phyloP scores from a whole-genome alignment of 2,329 filamentous ascomycete genomes.

The Aureobasidium lini region DNA sequence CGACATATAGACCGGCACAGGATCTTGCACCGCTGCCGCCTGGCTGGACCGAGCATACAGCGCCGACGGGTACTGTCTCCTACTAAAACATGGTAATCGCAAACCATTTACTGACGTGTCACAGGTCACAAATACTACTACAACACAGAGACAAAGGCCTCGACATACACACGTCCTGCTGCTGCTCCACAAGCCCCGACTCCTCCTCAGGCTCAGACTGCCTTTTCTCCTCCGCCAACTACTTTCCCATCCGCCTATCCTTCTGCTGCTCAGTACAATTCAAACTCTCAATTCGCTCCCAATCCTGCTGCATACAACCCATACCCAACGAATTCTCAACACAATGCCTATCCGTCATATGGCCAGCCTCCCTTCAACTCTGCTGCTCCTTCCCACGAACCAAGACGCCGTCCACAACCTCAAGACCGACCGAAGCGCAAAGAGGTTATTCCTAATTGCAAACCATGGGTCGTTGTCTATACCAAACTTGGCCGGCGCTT shows the following conservation, averaged over 20 bases:
- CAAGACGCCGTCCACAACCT: conserved; percentile 60
- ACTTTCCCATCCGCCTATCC: background rate
- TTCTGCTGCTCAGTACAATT: background rate
- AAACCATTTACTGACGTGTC: background rate
- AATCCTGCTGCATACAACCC: background rate
- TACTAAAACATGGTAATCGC: background rate
- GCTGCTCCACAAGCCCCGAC: background rate
- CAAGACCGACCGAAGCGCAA: conserved; percentile 75
- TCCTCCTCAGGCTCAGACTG: conserved; percentile 16
- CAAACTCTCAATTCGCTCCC: background rate
- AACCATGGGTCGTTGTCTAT: conserved; percentile 86
- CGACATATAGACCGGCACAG: conserved; percentile 60
- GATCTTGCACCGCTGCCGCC: conserved; percentile 54
- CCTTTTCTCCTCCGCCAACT: conserved; percentile 2
- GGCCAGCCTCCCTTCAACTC: background rate
- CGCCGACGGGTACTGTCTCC: conserved; percentile 54
- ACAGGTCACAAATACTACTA: conserved; percentile 72
- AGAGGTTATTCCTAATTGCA: conserved; percentile 68
- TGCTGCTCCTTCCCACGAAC: conserved; percentile 24
- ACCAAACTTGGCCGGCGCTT: conserved; percentile 87
- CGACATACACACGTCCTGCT: conserved; percentile 71
- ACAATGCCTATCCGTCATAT: background rate
- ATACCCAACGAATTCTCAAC: background rate
- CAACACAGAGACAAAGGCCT: conserved; percentile 71
- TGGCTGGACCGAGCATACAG: conserved; percentile 91